phyloP scores from a whole-genome alignment of 1,284 basidiomycete species.

The Leccinum ponderosum region DNA sequence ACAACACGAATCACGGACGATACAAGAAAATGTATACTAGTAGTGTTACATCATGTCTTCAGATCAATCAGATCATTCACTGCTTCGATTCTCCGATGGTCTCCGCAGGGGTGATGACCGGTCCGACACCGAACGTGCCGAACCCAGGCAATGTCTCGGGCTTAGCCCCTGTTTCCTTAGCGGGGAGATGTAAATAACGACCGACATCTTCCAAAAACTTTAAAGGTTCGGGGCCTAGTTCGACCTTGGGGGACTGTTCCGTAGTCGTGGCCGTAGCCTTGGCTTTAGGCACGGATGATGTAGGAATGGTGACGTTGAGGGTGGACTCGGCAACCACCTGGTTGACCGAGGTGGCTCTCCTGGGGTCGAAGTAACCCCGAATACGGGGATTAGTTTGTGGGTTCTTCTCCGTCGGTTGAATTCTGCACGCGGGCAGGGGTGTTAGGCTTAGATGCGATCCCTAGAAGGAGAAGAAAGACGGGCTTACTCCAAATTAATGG shows the following conservation, averaged over 20 bases:
- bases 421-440: constrained; percentile 14
- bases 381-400: constrained; percentile 15
- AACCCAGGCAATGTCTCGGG: constrained; percentile 22
- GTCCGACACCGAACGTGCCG: constrained; percentile 27
- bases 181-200: constrained; percentile 21
- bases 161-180: constrained; percentile 17
- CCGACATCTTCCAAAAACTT: constrained; percentile 2
- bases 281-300: constrained; percentile 19
- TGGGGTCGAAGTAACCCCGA: constrained; percentile 33
- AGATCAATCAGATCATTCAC: constrained; percentile 2
- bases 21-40: constrained; percentile 4
- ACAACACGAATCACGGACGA: constrained; percentile 1
- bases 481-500: constrained; percentile 28
- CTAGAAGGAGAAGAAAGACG: background rate
- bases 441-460: background rate
- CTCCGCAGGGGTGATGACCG: constrained; percentile 29
- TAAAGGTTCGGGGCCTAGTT: constrained; percentile 22
- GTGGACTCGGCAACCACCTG: constrained; percentile 28
- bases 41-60: background rate
- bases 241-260: constrained; percentile 15
- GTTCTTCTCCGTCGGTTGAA: constrained; percentile 29
- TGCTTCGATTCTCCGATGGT: constrained; percentile 21
- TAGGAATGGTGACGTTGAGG: constrained; percentile 24
- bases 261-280: background rate
- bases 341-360: constrained; percentile 28